A percentile compares a stretch with the other conserved stretches of the same genome.
phyloP scores from a whole-genome alignment of 2,329 filamentous ascomycete species.

The Scorias spongiosa region DNA sequence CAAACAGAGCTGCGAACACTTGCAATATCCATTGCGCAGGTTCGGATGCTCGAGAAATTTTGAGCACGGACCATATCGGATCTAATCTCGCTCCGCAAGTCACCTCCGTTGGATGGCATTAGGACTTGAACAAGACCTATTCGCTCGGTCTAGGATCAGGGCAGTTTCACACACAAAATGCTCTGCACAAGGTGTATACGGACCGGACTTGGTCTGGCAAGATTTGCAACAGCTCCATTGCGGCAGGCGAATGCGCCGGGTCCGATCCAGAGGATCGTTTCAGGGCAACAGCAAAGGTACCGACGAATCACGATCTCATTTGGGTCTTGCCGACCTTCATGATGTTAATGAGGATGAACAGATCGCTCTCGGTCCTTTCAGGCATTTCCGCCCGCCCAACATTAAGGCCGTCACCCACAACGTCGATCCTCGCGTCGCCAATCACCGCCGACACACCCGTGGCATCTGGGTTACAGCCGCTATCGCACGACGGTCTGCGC shows the following conservation, averaged over 20 bases:
- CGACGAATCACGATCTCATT: background rate
- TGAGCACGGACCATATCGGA: background rate
- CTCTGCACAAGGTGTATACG: constrained; percentile 7
- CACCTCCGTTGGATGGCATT: background rate
- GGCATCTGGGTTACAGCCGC: constrained; percentile 22
- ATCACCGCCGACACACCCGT: constrained; percentile 3
- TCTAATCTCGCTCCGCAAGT: background rate
- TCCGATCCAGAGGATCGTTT: background rate
- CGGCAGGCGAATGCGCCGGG: background rate
- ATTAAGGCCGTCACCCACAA: constrained; percentile 3
- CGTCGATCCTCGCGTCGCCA: constrained; percentile 5
- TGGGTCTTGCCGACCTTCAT: background rate
- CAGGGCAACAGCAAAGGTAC: background rate
- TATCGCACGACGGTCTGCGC: constrained; percentile 19
- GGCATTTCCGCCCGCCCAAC: constrained; percentile 8
- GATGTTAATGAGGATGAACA: background rate
- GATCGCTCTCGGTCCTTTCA: constrained; percentile 11
- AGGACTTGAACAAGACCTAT: background rate
- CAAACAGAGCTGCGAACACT: too few relatives aligned
- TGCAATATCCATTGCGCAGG: too few relatives aligned
- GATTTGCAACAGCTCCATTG: background rate
- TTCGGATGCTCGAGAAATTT: background rate
- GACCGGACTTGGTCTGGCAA: constrained; percentile 1
- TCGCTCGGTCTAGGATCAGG: background rate
- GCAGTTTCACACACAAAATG: constrained; percentile 4